These are phyloP conservation scores for Xylaria polymorpha DNA, from an alignment of 2,329 filamentous ascomycete genomes.

Conservation along the genomic window DNA sequence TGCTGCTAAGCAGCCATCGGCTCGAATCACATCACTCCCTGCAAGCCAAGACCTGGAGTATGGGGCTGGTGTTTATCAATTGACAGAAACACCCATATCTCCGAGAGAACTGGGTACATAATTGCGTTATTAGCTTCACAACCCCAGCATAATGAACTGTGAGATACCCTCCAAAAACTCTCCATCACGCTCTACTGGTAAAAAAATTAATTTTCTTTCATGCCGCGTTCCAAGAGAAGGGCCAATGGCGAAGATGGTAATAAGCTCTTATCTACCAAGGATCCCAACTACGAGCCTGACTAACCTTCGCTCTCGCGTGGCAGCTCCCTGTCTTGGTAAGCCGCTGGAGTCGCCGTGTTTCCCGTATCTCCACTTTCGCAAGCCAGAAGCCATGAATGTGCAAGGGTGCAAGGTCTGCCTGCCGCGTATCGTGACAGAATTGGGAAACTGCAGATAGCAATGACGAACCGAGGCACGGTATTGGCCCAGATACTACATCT, in stretches of 20 bases:
- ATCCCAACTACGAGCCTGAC: slow-evolving; percentile 6
- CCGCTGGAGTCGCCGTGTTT: slow-evolving; percentile 16
- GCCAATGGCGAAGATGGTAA: not conserved
- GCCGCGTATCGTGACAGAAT: slow-evolving; percentile 16
- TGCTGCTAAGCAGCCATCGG: not conserved
- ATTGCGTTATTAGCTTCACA: slow-evolving; percentile 3
- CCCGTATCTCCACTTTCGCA: slow-evolving; percentile 27
- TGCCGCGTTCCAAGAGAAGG: not conserved
- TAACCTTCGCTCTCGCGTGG: slow-evolving; percentile 7
- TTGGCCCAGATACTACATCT: slow-evolving; percentile 18
- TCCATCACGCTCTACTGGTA: not conserved
- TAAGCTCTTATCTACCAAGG: slow-evolving; percentile 26
- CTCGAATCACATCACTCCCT: slow-evolving; percentile 1
- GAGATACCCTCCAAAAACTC: too few relatives aligned
- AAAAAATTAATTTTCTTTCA: too few relatives aligned
- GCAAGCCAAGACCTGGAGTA: slow-evolving; percentile 27
- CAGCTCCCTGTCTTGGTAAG: slow-evolving; percentile 39
- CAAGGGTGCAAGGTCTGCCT: slow-evolving; percentile 26
- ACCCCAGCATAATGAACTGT: too few relatives aligned
- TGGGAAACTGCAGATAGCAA: slow-evolving; percentile 31
- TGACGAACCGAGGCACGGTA: slow-evolving; percentile 8
- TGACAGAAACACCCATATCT: not conserved
- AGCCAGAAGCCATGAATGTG: slow-evolving; percentile 11
- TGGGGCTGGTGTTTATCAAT: slow-evolving; percentile 13
- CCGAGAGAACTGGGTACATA: not conserved